Evolutionary conservation across 2,329 filamentous ascomycete species (phyloP).

Genomic region (Aspergillus fischeri): DNA sequence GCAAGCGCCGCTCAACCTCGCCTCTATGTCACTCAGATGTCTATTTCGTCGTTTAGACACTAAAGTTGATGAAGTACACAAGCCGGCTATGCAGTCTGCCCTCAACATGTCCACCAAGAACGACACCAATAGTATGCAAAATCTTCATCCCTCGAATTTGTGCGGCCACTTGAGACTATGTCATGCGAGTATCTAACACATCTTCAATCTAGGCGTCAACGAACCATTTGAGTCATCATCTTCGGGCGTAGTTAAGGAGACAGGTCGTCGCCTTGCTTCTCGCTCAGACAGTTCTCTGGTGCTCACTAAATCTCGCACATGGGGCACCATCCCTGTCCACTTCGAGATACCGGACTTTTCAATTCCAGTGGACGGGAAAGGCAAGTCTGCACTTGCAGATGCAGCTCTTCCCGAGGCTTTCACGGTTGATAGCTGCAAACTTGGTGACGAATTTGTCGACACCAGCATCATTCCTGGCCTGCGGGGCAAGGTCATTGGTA

Average conservation of each 20-base stretch:
- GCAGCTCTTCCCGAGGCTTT: conserved; percentile 70
- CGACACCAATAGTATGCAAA: background rate
- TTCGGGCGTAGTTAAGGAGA: background rate
- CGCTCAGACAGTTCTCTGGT: background rate
- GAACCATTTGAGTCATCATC: background rate
- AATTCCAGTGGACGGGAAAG: background rate
- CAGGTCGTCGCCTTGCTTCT: background rate
- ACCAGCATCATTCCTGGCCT: conserved; percentile 67
- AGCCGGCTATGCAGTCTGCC: background rate
- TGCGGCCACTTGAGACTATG: background rate
- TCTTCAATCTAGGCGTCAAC: background rate
- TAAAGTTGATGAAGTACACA: background rate
- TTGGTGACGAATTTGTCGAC: conserved; percentile 67
- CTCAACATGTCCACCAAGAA: background rate
- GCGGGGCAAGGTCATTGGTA: conserved; percentile 71
- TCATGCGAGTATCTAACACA: background rate
- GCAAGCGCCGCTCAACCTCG: background rate
- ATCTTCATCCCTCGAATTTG: background rate
- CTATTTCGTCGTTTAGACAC: background rate
- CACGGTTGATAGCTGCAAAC: conserved; percentile 64
- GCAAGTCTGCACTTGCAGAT: conserved; percentile 40
- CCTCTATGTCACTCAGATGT: background rate
- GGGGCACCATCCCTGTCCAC: background rate
- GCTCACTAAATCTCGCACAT: background rate
- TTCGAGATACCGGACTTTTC: background rate